Evolutionary conservation across 108 stramenopile species (phyloP), one percentile per base, ranked within the genome.

Genomic region (Cyclotella baltica): DNA sequence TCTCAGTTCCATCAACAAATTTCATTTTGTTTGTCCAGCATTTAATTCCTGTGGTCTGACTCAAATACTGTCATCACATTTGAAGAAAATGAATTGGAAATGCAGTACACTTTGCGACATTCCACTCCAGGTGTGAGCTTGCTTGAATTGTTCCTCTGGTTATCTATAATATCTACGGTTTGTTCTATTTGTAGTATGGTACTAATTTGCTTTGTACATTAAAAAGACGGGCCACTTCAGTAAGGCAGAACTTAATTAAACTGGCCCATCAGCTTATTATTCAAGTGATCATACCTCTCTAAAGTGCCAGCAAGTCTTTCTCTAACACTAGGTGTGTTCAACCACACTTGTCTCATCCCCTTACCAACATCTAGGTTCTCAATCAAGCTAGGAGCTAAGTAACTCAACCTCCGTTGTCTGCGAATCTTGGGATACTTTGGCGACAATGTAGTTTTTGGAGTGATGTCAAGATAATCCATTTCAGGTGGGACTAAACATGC

Each of bases 361-460:
- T 75, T 78, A n/a, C 77, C 78, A 6, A 67, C 43, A 13, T 73
- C 67, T 18, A 78, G 16, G 23, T 79, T 74, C 30, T 83, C 82
- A 43, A 91, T 75, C 29, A 91, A 70, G 28, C 75, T 62, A 11
- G 89, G 81, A 16, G 86, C 88, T 25, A 87, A 72, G 63, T 86
- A 93, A 67, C 88, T 89, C 51, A 91, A 56, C 5, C 90, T 85
- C 27, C 69, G 51, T 67, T 88, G 90, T 40, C 93, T 72, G 46
- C 93, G 86, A 68, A 74, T 56, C 23, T 83, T 72, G 13, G 93
- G 90, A 80, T 90, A 93, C 28, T 83, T 46, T 4, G 51, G 56
- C 16, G 86, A 85, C 10, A 85, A 50, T 6, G 38, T 25, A 18
- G 28, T 65, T 37, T 23, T 33, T 35, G 52, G 64, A 16, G 67